Percentiles rank a stretch among this genome's conserved stretches.
phyloP scores from a whole-genome alignment of 257 asterid genomes.

The Jacaranda mimosifolia region DNA sequence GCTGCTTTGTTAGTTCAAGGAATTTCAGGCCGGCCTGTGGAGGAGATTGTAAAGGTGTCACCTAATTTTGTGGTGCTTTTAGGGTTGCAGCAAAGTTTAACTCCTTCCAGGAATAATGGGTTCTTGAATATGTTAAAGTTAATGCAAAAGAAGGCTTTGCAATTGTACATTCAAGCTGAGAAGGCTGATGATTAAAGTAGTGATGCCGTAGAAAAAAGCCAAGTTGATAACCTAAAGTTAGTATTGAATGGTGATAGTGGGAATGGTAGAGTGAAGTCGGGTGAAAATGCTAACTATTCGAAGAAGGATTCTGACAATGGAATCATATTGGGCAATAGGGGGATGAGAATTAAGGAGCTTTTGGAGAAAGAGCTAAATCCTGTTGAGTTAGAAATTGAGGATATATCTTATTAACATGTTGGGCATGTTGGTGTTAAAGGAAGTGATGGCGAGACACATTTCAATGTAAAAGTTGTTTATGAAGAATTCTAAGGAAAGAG shows the following conservation, averaged over 20 bases:
- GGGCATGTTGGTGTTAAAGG: constrained; percentile 79
- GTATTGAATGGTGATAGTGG: constrained; percentile 42
- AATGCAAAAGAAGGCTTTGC: constrained; percentile 83
- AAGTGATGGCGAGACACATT: constrained; percentile 81
- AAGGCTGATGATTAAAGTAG: constrained; percentile 38
- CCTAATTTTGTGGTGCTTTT: constrained; percentile 81
- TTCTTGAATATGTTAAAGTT: constrained; percentile 87
- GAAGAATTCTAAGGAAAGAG: constrained; percentile 75
- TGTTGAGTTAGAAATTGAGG: constrained; percentile 63
- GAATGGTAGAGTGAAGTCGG: constrained; percentile 30
- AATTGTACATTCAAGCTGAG: constrained; percentile 64
- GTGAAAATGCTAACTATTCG: constrained; percentile 28
- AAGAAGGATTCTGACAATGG: constrained; percentile 37
- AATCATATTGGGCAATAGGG: constrained; percentile 60
- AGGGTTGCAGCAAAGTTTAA: constrained; percentile 80
- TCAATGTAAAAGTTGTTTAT: constrained; percentile 72
- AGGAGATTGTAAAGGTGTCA: constrained; percentile 71
- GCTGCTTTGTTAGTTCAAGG: constrained; percentile 92
- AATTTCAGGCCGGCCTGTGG: constrained; percentile 75
- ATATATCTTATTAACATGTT: constrained; percentile 75
- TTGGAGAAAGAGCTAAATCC: constrained; percentile 59
- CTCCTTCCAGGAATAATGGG: constrained; percentile 85
- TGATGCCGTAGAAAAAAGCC: constrained; percentile 19
- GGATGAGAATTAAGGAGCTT: constrained; percentile 66
- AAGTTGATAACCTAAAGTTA: constrained; percentile 36